Evolutionary conservation across 2,329 filamentous ascomycete species (phyloP).

Genomic region (Cladosporium phlei): DNA sequence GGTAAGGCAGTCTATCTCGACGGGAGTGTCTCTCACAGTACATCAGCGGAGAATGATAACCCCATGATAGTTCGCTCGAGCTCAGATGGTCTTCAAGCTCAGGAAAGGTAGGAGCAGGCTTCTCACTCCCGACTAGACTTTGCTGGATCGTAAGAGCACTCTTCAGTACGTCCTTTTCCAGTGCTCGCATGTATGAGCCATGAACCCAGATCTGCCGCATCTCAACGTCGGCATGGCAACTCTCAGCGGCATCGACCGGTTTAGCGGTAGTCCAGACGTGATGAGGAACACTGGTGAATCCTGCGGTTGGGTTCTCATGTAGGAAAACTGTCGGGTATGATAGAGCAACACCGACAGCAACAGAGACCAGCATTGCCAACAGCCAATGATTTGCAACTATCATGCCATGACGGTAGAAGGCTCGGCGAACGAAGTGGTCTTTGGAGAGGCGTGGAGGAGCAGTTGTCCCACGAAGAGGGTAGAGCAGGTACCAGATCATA

Average conservation of each 20-base stretch:
- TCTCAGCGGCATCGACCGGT: conserved; percentile 27
- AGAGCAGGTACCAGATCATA: conserved; percentile 54
- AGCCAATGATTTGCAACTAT: conserved; percentile 69
- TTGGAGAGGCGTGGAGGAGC: conserved; percentile 63
- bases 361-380: conserved; percentile 68
- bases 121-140: conserved; percentile 54
- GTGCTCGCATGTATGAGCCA: conserved; percentile 72
- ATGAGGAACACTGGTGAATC: conserved; percentile 66
- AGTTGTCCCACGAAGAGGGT: conserved; percentile 72
- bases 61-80: conserved; percentile 55
- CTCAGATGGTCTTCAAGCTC: conserved; percentile 23
- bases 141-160: conserved; percentile 67
- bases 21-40: conserved; percentile 51
- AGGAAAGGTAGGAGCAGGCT: conserved; percentile 18
- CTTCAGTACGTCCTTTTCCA: conserved; percentile 60
- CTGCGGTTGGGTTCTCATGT: conserved; percentile 65
- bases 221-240: conserved; percentile 61
- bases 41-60: conserved; percentile 75
- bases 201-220: conserved; percentile 81
- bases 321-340: conserved; percentile 73
- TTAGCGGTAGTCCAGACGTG: conserved; percentile 66
- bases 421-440: conserved; percentile 60
- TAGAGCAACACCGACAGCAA: conserved; percentile 63
- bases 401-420: conserved; percentile 65
- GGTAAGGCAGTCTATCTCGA: background rate